Conservation (phyloP, 2,329 filamentous ascomycete genomes). For the Ambrosiella cleistominuta region DNA sequence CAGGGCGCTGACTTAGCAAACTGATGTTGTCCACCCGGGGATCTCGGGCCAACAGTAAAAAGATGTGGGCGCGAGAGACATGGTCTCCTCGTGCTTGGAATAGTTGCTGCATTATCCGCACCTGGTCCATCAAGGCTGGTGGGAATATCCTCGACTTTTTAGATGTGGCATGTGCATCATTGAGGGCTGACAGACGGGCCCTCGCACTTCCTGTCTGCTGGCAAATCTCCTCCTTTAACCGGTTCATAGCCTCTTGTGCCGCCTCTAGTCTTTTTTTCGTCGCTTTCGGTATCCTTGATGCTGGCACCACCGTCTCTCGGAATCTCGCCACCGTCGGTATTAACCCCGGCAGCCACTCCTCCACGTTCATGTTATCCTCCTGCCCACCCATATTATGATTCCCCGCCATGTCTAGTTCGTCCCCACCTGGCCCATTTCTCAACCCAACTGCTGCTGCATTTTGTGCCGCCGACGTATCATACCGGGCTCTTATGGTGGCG, state of each 20-base stretch:
- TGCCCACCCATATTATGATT: neutral
- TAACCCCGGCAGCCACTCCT: neutral
- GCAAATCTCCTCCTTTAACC: neutral
- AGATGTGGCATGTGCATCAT: neutral
- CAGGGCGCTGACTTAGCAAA: neutral
- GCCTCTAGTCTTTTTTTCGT: neutral
- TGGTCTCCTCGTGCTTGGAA: conserved; percentile 3
- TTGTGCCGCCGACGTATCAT: neutral
- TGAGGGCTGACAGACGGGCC: neutral
- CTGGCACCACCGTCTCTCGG: neutral
- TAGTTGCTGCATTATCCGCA: neutral
- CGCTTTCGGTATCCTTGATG: neutral
- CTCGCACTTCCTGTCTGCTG: neutral
- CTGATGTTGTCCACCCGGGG: neutral
- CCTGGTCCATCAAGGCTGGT: neutral
- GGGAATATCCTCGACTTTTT: neutral
- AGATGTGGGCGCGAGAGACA: neutral
- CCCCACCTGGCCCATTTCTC: neutral
- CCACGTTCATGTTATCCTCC: neutral
- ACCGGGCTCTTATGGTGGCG: conserved; percentile 10
- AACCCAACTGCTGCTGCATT: neutral
- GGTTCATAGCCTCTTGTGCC: neutral
- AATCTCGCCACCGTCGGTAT: neutral
- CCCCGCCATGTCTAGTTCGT: neutral
- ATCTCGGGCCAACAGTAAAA: conserved; percentile 4